Evolutionary conservation across 305 asterid species (phyloP).

Genomic region (Nicotiana rustica): DNA sequence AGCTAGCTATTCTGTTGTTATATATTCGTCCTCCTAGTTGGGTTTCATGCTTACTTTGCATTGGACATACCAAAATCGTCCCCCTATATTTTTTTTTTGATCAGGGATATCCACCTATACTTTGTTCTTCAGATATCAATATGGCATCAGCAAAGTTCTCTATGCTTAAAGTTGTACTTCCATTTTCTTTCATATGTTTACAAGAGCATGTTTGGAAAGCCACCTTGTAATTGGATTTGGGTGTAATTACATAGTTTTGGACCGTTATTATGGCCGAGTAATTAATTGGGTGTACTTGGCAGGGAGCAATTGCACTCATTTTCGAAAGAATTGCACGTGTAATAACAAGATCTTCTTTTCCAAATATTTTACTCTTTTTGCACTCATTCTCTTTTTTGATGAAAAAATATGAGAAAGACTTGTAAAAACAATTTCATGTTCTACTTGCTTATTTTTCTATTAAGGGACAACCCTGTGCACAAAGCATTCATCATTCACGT

Average conservation of each 20-base stretch:
- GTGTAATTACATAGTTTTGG: not conserved
- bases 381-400: not conserved
- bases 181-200: not conserved
- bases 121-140: not conserved
- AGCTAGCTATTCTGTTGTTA: constrained; percentile 41
- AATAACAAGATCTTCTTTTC: not conserved
- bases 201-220: not conserved
- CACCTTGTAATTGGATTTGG: not conserved
- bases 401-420: not conserved
- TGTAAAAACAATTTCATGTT: not conserved
- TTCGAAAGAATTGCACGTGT: not conserved
- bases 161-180: not conserved
- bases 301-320: not conserved
- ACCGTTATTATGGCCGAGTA: not conserved
- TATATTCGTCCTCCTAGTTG: not conserved
- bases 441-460: not conserved
- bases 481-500: too few relatives aligned
- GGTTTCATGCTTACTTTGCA: constrained; percentile 12
- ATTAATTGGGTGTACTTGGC: not conserved
- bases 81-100: not conserved
- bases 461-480: not conserved
- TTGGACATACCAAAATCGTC: not conserved
- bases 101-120: constrained; percentile 2
- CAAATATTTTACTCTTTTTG: not conserved
- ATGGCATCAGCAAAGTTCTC: not conserved